phyloP scores from a whole-genome alignment of 768 basidiomycete genomes.

The Kwoniella europaea region DNA sequence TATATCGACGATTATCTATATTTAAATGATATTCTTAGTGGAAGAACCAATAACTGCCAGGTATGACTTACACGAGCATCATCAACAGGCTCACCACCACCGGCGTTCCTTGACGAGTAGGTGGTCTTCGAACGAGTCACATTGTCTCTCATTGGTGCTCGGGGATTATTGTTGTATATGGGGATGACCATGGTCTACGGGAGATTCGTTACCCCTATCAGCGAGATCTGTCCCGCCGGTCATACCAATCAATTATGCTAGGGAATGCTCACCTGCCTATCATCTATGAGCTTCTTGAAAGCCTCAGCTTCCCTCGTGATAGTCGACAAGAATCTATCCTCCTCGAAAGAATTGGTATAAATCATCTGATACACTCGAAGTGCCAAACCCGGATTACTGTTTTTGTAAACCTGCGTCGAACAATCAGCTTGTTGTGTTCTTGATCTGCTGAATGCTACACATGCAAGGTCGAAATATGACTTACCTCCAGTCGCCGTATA shows the following conservation, averaged over 20 bases:
- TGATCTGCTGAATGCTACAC: not conserved
- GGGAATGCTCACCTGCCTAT: constrained; percentile 73
- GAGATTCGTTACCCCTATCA: not conserved
- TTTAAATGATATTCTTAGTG: too few relatives aligned
- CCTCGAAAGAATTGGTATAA: constrained; percentile 91
- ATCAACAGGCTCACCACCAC: constrained; percentile 74
- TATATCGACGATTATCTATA: constrained; percentile 91
- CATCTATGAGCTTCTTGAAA: constrained; percentile 88
- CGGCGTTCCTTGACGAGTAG: constrained; percentile 82
- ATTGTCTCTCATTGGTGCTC: constrained; percentile 54
- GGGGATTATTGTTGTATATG: constrained; percentile 62
- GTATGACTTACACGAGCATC: constrained; percentile 61
- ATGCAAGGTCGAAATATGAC: constrained; percentile 29
- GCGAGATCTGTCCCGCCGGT: not conserved
- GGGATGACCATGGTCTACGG: constrained; percentile 85
- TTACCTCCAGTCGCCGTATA: constrained; percentile 84
- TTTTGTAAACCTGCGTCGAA: constrained; percentile 74
- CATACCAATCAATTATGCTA: not conserved
- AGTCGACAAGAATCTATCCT: constrained; percentile 89
- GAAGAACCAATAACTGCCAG: not conserved
- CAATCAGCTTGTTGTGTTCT: constrained; percentile 14
- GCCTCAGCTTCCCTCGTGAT: constrained; percentile 90
- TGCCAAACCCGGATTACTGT: constrained; percentile 76
- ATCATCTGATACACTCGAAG: constrained; percentile 94
- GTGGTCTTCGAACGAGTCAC: constrained; percentile 54